Evolutionary conservation across 768 basidiomycete genomes (phyloP).

Genomic region (Zangia roseola): DNA sequence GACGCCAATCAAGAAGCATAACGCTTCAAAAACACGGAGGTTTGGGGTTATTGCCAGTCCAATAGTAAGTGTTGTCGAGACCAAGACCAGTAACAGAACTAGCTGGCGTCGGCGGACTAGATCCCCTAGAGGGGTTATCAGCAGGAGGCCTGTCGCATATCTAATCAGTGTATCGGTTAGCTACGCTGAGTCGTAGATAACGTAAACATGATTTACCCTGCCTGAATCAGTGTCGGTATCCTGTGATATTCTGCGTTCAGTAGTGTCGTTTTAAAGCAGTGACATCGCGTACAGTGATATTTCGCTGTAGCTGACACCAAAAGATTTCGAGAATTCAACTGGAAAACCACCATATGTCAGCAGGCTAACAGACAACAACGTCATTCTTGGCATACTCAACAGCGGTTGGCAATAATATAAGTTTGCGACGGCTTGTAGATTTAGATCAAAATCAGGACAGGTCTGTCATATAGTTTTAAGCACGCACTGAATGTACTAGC

Average conservation of each 20-base stretch:
- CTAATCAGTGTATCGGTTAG: slow-evolving; percentile 32
- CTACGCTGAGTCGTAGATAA: neutral
- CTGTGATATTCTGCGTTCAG: slow-evolving; percentile 29
- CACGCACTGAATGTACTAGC: slow-evolving; percentile 47
- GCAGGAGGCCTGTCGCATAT: slow-evolving; percentile 68
- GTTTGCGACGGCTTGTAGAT: slow-evolving; percentile 57
- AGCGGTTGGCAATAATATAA: slow-evolving; percentile 84
- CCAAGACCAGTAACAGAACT: slow-evolving; percentile 53
- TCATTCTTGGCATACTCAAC: slow-evolving; percentile 47
- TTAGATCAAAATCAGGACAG: neutral
- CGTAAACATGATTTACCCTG: slow-evolving; percentile 44
- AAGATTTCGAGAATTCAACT: slow-evolving; percentile 39
- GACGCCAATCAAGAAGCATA: slow-evolving; percentile 72
- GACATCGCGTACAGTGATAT: slow-evolving; percentile 31
- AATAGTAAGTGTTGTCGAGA: slow-evolving; percentile 61
- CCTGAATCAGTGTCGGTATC: slow-evolving; percentile 66
- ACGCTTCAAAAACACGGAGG: slow-evolving; percentile 58
- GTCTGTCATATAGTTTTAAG: neutral
- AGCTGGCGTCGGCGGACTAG: slow-evolving; percentile 74
- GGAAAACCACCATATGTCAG: neutral
- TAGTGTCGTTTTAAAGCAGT: neutral
- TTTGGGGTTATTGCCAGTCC: slow-evolving; percentile 64
- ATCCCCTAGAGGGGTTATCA: slow-evolving; percentile 83
- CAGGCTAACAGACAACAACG: neutral
- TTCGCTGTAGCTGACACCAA: slow-evolving; percentile 36